Percentiles rank a stretch among this genome's conserved stretches.
These are phyloP conservation scores for Penicillium roqueforti DNA, from an alignment of 495 filamentous ascomycete species.

Conservation along the genomic window DNA sequence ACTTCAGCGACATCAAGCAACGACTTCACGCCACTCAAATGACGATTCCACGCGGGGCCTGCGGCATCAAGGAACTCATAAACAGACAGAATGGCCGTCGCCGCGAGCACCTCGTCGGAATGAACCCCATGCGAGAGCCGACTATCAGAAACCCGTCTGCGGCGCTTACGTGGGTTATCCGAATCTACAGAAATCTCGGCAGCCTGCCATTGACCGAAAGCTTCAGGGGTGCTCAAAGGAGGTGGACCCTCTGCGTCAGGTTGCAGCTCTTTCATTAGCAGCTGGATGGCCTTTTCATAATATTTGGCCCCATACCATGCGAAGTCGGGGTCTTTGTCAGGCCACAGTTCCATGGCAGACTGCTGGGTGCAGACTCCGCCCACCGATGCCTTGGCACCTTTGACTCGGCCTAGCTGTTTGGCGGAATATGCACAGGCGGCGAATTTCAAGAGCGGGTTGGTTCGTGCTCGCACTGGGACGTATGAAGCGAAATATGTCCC, in stretches of 20 bases:
- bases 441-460: slow-evolving; percentile 55
- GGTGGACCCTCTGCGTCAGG: slow-evolving; percentile 39
- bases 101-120: slow-evolving; percentile 58
- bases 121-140: slow-evolving; percentile 40
- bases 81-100: slow-evolving; percentile 59
- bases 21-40: slow-evolving; percentile 60
- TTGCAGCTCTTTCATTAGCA: slow-evolving; percentile 56
- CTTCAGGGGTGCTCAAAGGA: slow-evolving; percentile 32
- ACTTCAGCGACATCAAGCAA: slow-evolving; percentile 60
- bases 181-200: slow-evolving; percentile 30
- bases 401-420: slow-evolving; percentile 56
- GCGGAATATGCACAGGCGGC: slow-evolving; percentile 59
- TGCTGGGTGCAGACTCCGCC: slow-evolving; percentile 46
- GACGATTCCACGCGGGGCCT: slow-evolving; percentile 57
- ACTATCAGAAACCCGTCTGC: slow-evolving; percentile 38
- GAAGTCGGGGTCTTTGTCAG: slow-evolving; percentile 49
- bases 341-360: slow-evolving; percentile 51
- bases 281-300: slow-evolving; percentile 60
- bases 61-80: slow-evolving; percentile 62
- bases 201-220: slow-evolving; percentile 38
- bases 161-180: slow-evolving; percentile 37
- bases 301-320: slow-evolving; percentile 55
- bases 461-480: slow-evolving; percentile 53
- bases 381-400: slow-evolving; percentile 46
- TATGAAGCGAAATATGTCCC: slow-evolving; percentile 56